These are phyloP conservation scores for Penicillium occitanis DNA, from an alignment of 2,329 filamentous ascomycete species.

Conservation along the genomic window DNA sequence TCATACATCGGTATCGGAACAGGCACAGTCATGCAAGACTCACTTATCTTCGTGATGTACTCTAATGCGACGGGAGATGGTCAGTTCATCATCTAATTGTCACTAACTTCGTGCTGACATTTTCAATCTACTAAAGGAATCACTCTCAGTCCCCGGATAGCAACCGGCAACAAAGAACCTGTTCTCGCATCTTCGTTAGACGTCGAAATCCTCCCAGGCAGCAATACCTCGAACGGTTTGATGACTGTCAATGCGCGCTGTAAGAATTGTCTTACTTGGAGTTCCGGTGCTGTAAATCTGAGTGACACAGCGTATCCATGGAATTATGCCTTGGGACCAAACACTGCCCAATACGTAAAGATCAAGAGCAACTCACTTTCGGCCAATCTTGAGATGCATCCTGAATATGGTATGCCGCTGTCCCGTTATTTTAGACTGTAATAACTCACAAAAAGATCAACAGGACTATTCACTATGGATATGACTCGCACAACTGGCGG, in stretches of 20 bases:
- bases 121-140: constrained; percentile 3
- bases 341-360: constrained; percentile 9
- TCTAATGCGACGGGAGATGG: constrained; percentile 13
- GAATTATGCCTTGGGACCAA: constrained; percentile 18
- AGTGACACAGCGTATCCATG: constrained; percentile 13
- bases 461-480: constrained; percentile 16
- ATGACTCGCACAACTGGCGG: constrained; percentile 13
- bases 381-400: constrained; percentile 14
- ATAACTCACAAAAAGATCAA: constrained; percentile 1
- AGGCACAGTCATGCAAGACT: constrained; percentile 15
- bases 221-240: constrained; percentile 5
- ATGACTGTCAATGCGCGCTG: constrained; percentile 18
- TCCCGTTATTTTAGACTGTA: not conserved
- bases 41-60: constrained; percentile 11
- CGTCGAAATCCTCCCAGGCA: constrained; percentile 10
- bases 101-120: not conserved
- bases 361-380: constrained; percentile 14
- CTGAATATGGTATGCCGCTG: constrained; percentile 16
- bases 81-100: not conserved
- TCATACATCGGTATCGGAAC: constrained; percentile 17
- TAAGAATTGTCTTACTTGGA: constrained; percentile 13
- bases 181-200: constrained; percentile 1
- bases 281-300: constrained; percentile 6
- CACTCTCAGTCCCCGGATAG: constrained; percentile 14
- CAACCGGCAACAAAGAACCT: constrained; percentile 12